Conservation (phyloP, 768 basidiomycete species). For the Tricholoma sp. region DNA sequence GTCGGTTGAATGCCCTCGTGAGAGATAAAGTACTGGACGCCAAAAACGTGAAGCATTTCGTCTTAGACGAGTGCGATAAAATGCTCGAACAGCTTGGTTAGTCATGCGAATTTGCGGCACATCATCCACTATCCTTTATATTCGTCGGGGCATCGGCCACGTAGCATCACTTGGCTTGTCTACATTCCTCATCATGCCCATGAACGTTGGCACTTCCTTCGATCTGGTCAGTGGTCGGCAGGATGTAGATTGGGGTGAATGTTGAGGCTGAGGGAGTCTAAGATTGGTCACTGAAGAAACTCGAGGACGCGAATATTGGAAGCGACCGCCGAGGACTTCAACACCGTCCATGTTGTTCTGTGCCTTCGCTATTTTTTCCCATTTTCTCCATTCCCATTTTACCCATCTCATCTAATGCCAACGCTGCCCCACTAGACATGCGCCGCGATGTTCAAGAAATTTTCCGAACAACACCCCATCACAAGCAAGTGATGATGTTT, state of each 20-base stretch:
- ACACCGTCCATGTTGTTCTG: slow-evolving; percentile 18
- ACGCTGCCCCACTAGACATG: slow-evolving; percentile 89
- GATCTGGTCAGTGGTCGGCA: slow-evolving; percentile 33
- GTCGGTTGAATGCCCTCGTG: slow-evolving; percentile 91
- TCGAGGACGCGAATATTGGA: slow-evolving; percentile 28
- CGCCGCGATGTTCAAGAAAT: slow-evolving; percentile 99
- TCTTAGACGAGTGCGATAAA: slow-evolving; percentile 99
- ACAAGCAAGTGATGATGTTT: slow-evolving; percentile 99
- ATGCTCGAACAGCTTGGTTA: slow-evolving; percentile 99
- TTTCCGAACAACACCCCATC: slow-evolving; percentile 96
- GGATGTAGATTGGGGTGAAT: slow-evolving; percentile 32
- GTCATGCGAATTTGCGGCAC: slow-evolving; percentile 81
- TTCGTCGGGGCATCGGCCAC: slow-evolving; percentile 41
- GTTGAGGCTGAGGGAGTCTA: slow-evolving; percentile 24
- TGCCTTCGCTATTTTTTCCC: slow-evolving; percentile 31
- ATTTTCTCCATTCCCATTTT: slow-evolving; percentile 49
- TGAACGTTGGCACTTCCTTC: slow-evolving; percentile 32
- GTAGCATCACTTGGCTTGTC: slow-evolving; percentile 36
- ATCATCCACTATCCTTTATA: slow-evolving; percentile 47
- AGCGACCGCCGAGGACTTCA: slow-evolving; percentile 31
- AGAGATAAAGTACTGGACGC: slow-evolving; percentile 95
- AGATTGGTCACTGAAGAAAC: slow-evolving; percentile 24
- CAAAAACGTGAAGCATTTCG: slow-evolving; percentile 98
- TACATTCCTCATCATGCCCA: slow-evolving; percentile 31
- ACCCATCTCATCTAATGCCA: slow-evolving; percentile 60